Percentiles rank a stretch among this genome's conserved stretches.
These are phyloP conservation scores for Penicillium sp. DNA, from an alignment of 2,329 filamentous ascomycete species.

Conservation along the genomic window DNA sequence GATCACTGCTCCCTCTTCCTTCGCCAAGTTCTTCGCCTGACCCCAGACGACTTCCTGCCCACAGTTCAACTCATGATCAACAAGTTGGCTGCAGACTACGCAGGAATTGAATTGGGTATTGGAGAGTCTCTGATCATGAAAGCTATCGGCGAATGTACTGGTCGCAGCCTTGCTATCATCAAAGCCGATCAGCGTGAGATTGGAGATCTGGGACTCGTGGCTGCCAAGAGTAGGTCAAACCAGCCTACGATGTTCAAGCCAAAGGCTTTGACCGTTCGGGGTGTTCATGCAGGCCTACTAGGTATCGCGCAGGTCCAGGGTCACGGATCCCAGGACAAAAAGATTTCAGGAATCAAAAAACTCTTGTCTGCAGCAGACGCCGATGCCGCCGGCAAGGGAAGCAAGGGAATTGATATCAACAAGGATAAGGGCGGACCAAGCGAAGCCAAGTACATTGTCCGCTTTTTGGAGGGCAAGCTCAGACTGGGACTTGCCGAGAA, in stretches of 20 bases:
- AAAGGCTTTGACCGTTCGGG: conserved; percentile 81
- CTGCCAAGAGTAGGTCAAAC: conserved; percentile 90
- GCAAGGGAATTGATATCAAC: conserved; percentile 71
- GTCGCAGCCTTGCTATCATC: conserved; percentile 82
- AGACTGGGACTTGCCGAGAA: conserved; percentile 88
- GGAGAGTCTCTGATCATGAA: conserved; percentile 99
- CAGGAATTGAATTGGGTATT: conserved; percentile 96
- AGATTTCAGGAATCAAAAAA: conserved; percentile 95
- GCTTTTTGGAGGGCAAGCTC: conserved; percentile 92
- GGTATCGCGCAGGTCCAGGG: conserved; percentile 84
- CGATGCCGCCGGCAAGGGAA: conserved; percentile 66
- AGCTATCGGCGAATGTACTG: conserved; percentile 91
- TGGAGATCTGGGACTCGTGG: conserved; percentile 90
- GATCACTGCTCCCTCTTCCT: conserved; percentile 89
- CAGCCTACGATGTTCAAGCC: conserved; percentile 99
- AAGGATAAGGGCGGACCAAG: conserved; percentile 92
- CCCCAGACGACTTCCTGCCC: conserved; percentile 81
- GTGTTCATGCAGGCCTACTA: conserved; percentile 85
- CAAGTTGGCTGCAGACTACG: conserved; percentile 94
- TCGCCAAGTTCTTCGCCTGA: conserved; percentile 89
- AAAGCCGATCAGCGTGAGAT: conserved; percentile 96
- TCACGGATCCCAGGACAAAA: conserved; percentile 83
- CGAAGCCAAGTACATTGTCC: conserved; percentile 90
- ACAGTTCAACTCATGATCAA: conserved; percentile 96
- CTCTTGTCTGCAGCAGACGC: conserved; percentile 87